These are phyloP conservation scores for Debaryomyces sp. DNA, from an alignment of 1,139 yeast genomes.

Conservation along the genomic window DNA sequence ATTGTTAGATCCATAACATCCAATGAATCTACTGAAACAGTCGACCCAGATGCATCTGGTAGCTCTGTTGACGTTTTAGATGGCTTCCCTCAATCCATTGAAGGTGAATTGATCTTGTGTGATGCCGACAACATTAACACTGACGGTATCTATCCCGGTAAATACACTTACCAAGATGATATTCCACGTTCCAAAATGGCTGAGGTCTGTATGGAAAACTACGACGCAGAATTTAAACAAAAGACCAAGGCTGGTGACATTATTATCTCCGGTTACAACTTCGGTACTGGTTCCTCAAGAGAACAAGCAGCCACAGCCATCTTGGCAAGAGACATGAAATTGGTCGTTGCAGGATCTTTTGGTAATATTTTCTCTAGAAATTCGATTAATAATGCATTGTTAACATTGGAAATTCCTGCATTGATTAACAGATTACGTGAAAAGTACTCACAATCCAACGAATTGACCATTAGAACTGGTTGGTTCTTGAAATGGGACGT, in stretches of 20 bases:
- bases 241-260: constrained; percentile 90
- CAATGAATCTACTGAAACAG: constrained; percentile 31
- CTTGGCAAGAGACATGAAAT: constrained; percentile 87
- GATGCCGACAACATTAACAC: constrained; percentile 98
- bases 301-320: constrained; percentile 99
- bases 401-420: constrained; percentile 91
- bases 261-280: constrained; percentile 88
- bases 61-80: constrained; percentile 69
- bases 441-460: constrained; percentile 57
- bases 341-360: constrained; percentile 95
- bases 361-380: constrained; percentile 96
- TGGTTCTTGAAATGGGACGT: constrained; percentile 95
- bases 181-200: constrained; percentile 95
- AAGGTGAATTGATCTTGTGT: constrained; percentile 91
- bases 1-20: constrained; percentile 51
- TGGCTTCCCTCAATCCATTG: constrained; percentile 87
- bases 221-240: constrained; percentile 80
- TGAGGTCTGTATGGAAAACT: constrained; percentile 98
- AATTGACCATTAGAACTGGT: constrained; percentile 91
- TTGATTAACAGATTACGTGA: constrained; percentile 77
- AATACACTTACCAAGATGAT: constrained; percentile 97
- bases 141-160: constrained; percentile 98
- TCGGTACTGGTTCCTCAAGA: constrained; percentile 98
- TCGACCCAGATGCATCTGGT: constrained; percentile 29
- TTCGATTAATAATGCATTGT: constrained; percentile 90